A percentile compares a stretch with the other conserved stretches of the same genome.
Evolutionary conservation across 129 eudicot species (phyloP).

Genomic region (Pseudognaphalium luteoalbum): DNA sequence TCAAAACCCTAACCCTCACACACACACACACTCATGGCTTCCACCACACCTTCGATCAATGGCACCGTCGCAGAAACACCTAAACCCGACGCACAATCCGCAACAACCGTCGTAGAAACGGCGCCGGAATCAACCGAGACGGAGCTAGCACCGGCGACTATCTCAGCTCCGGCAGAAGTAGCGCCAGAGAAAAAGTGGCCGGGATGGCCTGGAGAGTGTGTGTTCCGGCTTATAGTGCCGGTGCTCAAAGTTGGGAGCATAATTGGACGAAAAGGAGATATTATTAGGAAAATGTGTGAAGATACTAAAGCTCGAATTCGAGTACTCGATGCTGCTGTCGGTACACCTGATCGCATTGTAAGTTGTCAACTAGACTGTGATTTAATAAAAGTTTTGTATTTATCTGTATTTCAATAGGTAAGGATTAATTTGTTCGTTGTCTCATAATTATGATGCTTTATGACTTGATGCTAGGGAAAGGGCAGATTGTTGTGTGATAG

Average conservation of each 20-base stretch:
- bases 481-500: not conserved
- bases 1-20: constrained; percentile 34
- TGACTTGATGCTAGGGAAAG: not conserved
- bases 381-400: not conserved
- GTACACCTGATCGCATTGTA: constrained; percentile 71
- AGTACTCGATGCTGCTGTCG: constrained; percentile 66
- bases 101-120: constrained; percentile 11
- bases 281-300: constrained; percentile 65
- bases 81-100: constrained; percentile 11
- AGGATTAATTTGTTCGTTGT: too few relatives aligned
- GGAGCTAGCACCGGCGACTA: constrained; percentile 19
- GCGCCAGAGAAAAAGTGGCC: constrained; percentile 64
- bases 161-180: not conserved
- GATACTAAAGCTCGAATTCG: constrained; percentile 75
- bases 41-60: constrained; percentile 29
- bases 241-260: constrained; percentile 78
- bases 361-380: constrained; percentile 20
- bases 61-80: constrained; percentile 31
- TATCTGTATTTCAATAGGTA: too few relatives aligned
- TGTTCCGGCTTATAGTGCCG: constrained; percentile 73
- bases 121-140: not conserved
- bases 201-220: constrained; percentile 89
- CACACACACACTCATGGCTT: constrained; percentile 34
- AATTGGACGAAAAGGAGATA: constrained; percentile 88
- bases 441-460: not conserved